Evolutionary conservation across 1,284 basidiomycete genomes (phyloP), one percentile per base, ranked within the genome.

Genomic region (Papiliotrema fonsecae): DNA sequence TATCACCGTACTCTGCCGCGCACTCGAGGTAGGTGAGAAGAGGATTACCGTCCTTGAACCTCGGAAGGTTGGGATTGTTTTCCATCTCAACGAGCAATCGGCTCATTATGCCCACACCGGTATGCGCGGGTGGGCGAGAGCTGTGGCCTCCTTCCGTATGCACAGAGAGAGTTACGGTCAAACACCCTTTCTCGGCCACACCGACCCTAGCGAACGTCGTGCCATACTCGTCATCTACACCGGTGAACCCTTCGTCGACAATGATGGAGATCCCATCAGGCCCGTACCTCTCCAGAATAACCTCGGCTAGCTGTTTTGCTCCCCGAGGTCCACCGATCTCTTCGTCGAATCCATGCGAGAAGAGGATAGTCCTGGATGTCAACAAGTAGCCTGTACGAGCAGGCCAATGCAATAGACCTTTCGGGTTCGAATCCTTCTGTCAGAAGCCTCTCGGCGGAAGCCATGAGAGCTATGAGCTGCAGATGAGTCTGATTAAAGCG

Each of bases 131-230:
- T 7, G 83, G 82, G 5, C 75, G 68, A 45, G 79, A 81, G 4
- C 81, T 82, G 62, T 85, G 84, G 0, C 85, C 84, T 7, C 84
- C 84, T 1, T 78, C 75, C 2, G 80, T 77, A 4, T 71, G 56
- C 16, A 83, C 76, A 18, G 77, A 72, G 34, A 83, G 65, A 11
- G 72, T 72, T 16, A 81, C 74, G 51, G 82, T 77, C 25, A 81
- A 49, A 56, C 79, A 57, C 2, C 62, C 65, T 51, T 65, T 65
- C 47, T 67, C 64, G 4, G 55, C 58, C 5, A 60, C 51, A 2
- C 65, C 65, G 35, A 62, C 54, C 5, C 57, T 47, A 16, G 64
- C 59, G 38, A 65, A 59, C 13, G 51, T 44, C 6, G 51, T 50
- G 4, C 61, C 64, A 30, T 60, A 65, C 25, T 61, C 51, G 28